These are phyloP conservation scores for Arthrobotrys pseudoclavata DNA, from an alignment of 2,329 filamentous ascomycete species.

Conservation along the genomic window DNA sequence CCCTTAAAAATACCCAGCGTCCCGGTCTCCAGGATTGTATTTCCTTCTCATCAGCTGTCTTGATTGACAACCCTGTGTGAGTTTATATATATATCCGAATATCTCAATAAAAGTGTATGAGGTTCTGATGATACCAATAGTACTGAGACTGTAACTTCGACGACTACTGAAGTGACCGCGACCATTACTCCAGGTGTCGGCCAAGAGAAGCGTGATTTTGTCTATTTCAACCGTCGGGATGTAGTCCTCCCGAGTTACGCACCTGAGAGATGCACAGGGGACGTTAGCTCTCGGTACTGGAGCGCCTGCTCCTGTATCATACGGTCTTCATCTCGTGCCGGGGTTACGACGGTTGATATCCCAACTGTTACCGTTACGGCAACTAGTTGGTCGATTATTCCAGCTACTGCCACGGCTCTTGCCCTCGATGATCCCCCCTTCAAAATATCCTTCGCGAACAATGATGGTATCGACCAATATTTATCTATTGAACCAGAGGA, in stretches of 20 bases:
- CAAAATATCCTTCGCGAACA: background rate
- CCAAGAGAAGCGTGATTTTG: background rate
- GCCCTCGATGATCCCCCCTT: background rate
- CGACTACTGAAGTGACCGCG: background rate
- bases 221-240: background rate
- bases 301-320: background rate
- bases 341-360: background rate
- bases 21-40: background rate
- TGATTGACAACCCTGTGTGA: background rate
- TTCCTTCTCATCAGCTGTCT: background rate
- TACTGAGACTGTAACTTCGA: background rate
- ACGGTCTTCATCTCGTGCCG: background rate
- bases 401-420: background rate
- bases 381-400: background rate
- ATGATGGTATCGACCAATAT: background rate
- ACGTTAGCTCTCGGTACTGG: background rate
- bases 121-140: background rate
- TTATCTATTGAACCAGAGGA: background rate
- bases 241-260: background rate
- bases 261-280: background rate
- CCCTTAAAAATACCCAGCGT: background rate
- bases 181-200: background rate
- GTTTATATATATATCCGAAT: background rate
- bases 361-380: background rate
- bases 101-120: background rate